A percentile compares a stretch with the other conserved stretches of the same genome.
These are phyloP conservation scores for Alternaria dauci DNA, from an alignment of 2,329 filamentous ascomycete species.

Conservation along the genomic window DNA sequence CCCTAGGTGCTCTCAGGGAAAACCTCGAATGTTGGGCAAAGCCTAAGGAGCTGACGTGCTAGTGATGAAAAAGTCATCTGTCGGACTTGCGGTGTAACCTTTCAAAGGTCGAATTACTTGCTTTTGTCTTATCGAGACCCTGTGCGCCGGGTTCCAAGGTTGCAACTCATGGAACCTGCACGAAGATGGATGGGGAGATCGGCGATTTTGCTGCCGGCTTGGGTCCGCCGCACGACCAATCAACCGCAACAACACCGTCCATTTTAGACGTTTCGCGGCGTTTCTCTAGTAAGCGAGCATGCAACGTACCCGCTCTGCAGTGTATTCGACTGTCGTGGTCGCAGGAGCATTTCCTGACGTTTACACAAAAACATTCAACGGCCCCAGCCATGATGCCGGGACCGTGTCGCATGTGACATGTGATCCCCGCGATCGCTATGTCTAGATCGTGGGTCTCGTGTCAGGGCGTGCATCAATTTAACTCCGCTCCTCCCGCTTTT, in stretches of 20 bases:
- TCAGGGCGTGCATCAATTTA: constrained; percentile 25
- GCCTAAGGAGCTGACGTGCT: neutral
- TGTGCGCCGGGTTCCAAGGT: neutral
- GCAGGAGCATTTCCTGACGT: constrained; percentile 1
- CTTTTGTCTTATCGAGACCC: constrained; percentile 7
- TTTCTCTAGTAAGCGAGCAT: constrained; percentile 22
- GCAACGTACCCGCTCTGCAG: constrained; percentile 15
- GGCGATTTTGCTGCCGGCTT: constrained; percentile 4
- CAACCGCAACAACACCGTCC: constrained; percentile 3
- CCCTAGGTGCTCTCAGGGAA: neutral
- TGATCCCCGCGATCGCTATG: constrained; percentile 19
- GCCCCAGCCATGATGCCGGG: constrained; percentile 6
- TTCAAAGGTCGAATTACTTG: neutral
- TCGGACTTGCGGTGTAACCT: neutral
- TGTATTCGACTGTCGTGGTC: constrained; percentile 5
- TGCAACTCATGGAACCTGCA: constrained; percentile 17
- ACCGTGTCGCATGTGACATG: constrained; percentile 20
- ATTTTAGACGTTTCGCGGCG: constrained; percentile 19
- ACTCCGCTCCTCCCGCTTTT: constrained; percentile 23
- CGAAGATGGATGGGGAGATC: constrained; percentile 15
- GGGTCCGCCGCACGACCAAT: constrained; percentile 11
- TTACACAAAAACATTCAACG: constrained; percentile 4
- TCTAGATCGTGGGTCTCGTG: constrained; percentile 26
- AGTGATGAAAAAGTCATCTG: neutral
- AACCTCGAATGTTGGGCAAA: neutral